Evolutionary conservation across 495 filamentous ascomycete genomes (phyloP), one percentile per base, ranked within the genome.

Genomic region (Saxophila tyrrhenica): DNA sequence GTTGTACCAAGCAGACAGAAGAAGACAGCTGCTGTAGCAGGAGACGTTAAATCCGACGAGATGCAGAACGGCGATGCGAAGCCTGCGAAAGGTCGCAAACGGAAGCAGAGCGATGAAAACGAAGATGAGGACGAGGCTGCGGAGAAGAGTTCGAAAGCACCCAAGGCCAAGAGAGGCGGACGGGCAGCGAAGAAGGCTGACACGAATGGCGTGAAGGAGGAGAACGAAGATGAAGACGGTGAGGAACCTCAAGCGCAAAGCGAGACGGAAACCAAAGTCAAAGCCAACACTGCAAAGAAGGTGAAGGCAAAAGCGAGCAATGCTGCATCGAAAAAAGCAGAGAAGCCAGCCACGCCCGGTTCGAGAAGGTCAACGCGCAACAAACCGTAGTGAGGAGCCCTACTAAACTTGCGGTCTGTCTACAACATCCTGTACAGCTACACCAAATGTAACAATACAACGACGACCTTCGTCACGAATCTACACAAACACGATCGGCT

Each of bases 1-100:
- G 80, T 92, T 32, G 87, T 91, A 7, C 88, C 86, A 0, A 81
- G 75, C 52, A 71, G 89, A 24, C 92, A 97, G 72, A 92, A 89
- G 70, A 94, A 94, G 73, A 82, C 80, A 0, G 78, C 75, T 16
- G 66, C 72, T 23, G 67, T 69, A 21, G 67, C 70, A 24, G 69
- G 58, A 5, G 70, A 71, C 48, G 60, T 69, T 2, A 25, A 47
- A 0, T 25, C 19, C 9, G 56, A 59, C 9, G 50, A 25, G 3
- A 5, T 35, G 13, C 7, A 35, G 29, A 54, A 59, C 15, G 63
- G 61, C 11, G 55, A 55, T 24, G 51, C 2, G 39, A 58, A 55
- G 46, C 24, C 39, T 3, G 44, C 41, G 23, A 49, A 39, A 32
- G 51, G 54, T 2, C 38, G 51, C n/a, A 58, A 55, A 47, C 25